phyloP scores from a whole-genome alignment of 192 early-diverging fungal species.

The Dimargaris cristalligena region DNA sequence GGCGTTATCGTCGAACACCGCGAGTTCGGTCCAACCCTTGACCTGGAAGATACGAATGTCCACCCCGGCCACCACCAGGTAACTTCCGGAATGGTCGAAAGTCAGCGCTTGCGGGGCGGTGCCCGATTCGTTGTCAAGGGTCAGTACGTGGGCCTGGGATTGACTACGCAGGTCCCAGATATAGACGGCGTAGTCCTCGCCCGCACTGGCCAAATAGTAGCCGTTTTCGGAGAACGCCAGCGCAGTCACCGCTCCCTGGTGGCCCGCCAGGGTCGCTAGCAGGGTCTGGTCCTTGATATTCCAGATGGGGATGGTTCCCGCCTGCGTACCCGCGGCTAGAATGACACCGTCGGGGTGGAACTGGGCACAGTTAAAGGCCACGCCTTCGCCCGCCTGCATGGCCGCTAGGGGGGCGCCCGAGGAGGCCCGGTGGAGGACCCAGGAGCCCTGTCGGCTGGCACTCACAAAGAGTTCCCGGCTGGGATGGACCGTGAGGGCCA shows the following conservation, averaged over 20 bases:
- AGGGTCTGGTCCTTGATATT: slow-evolving; percentile 58
- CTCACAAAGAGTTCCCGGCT: slow-evolving; percentile 64
- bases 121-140: background rate
- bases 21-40: slow-evolving; percentile 44
- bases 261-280: slow-evolving; percentile 27
- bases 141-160: slow-evolving; percentile 29
- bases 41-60: slow-evolving; percentile 46
- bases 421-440: slow-evolving; percentile 65
- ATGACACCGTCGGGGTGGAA: slow-evolving; percentile 94
- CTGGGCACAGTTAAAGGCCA: slow-evolving; percentile 19
- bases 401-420: slow-evolving; percentile 34
- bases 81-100: slow-evolving; percentile 81
- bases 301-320: slow-evolving; percentile 60
- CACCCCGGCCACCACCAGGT: slow-evolving; percentile 52
- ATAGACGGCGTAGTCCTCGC: slow-evolving; percentile 51
- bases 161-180: slow-evolving; percentile 94
- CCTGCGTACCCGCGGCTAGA: slow-evolving; percentile 55
- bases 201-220: slow-evolving; percentile 71
- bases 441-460: slow-evolving; percentile 53
- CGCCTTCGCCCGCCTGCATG: slow-evolving; percentile 18
- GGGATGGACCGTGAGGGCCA: slow-evolving; percentile 61
- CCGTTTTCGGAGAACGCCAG: slow-evolving; percentile 89
- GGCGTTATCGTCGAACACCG: slow-evolving; percentile 28
- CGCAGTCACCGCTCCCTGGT: slow-evolving; percentile 30
- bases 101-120: slow-evolving; percentile 34